Evolutionary conservation across 176 grass and related monocot genomes (phyloP), one percentile per base, ranked within the genome.

Genomic region (Musa schizocarpa): DNA sequence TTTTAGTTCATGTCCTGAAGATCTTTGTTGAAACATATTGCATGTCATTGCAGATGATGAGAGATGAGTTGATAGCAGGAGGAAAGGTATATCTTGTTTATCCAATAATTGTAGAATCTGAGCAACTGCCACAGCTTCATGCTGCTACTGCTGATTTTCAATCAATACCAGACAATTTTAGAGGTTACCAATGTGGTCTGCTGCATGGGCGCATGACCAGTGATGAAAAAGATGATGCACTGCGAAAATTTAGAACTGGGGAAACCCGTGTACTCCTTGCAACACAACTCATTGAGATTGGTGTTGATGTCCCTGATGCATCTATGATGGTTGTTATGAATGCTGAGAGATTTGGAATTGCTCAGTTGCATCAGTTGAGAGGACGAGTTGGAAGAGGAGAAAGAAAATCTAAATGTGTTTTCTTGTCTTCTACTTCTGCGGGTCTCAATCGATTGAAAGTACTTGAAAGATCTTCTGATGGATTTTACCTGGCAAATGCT

Each of bases 311-410:
- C 85, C 90, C 90, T 69, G 90, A 93, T 76, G 94, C 94, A 76
- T 91, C 90, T 25, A 91, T 98, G 94, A 98, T 98, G 90, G 65
- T 98, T 78, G 88, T 93, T 48, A 81, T 98, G 82, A 98, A 98
- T 29, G 88, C 94, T 0, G 94, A 98, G 78, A 88, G 90, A 65
- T 93, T 93, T 74, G 94, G 94, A 83, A 86, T 98, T 51, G 79
- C 95, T 58, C 95, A 98, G 53, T 76, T 98, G 84, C 90, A 98
- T 85, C 95, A 98, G 73, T 75, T 98, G 71, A 83, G 95, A 79
- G 95, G 94, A 16, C 68, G 90, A 24, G 95, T 98, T 27, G 95
- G 95, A 3, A 88, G 90, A 6, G 90, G 95, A 3, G 63, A 69
- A 63, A 88, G 76, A 74, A 91, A 98, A 82, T 98, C 90, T 73